Evolutionary conservation across 139 green algal species (phyloP), one percentile per base, ranked within the genome.

Genomic region (Picochlorum sp.): DNA sequence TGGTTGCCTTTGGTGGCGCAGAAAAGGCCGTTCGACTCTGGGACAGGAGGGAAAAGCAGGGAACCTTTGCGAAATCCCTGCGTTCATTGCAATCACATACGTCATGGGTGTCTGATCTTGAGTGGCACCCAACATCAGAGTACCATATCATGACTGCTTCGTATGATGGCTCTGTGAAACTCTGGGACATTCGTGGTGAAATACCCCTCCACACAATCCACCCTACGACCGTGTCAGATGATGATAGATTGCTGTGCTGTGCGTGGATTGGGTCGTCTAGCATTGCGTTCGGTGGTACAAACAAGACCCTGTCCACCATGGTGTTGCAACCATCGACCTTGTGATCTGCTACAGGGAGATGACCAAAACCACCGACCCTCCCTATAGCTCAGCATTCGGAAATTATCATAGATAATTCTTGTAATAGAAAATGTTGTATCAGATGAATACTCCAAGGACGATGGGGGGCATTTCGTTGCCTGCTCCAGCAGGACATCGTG

Each of bases 1-100:
- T 89, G 16, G 71, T 93, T 6, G 88, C 84, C 1, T 88, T 93
- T 68, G 89, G 81, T 1, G 81, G 86, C 34, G 67, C 77, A 7
- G 88, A 92, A 57, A 51, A 58, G 3, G 66, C 75, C 2, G 63
- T 95, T 45, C 76, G 83, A 0, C 41, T 95, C 18, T 96, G 90
- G 90, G 90, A 96, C 69, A 65, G 66, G 2, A 70, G 85, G 0
- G 16, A 45, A 23, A 62, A 21, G 18, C 26, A 45, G 5, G 56
- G 28, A 45, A 45, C 28, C 20, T 24, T 62, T 18, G 30, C 28
- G 2, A 59, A 34, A 31, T 20, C 51, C 6, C 56, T 84, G 1
- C 74, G 76, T 38, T 57, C 66, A 1, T 71, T 71, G 16, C 34
- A 49, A 9, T 83, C 74, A 0, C 86, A 94, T 60, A 72, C 62